Conservation (phyloP, 768 basidiomycete genomes). For the Paxillus rubicundulus region DNA sequence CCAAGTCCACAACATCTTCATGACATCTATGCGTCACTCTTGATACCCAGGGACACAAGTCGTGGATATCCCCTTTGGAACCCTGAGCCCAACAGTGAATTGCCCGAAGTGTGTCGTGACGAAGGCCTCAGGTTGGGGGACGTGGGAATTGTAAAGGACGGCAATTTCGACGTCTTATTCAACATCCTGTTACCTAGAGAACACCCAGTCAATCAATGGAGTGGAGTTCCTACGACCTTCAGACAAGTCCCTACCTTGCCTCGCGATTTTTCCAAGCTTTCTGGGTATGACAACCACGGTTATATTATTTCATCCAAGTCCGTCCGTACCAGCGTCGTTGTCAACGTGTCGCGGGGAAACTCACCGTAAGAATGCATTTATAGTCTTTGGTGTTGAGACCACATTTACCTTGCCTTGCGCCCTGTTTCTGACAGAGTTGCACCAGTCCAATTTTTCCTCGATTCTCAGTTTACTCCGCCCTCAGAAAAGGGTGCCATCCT, state of each 20-base stretch:
- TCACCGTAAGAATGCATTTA: background rate
- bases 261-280: background rate
- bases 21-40: conserved; percentile 11
- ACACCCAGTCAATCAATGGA: conserved; percentile 25
- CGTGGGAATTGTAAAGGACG: conserved; percentile 28
- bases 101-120: conserved; percentile 21
- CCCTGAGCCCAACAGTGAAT: conserved; percentile 22
- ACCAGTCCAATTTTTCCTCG: background rate
- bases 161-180: conserved; percentile 32
- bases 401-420: too few relatives aligned
- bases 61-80: conserved; percentile 33
- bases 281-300: background rate
- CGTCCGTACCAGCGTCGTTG: background rate
- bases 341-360: background rate
- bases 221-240: conserved; percentile 23
- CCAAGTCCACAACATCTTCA: background rate
- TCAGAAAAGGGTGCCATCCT: conserved; percentile 26
- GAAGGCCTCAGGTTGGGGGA: conserved; percentile 35
- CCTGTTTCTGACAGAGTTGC: background rate
- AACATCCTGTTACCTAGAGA: conserved; percentile 29
- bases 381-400: too few relatives aligned
- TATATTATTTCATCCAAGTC: background rate
- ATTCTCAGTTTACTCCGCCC: conserved; percentile 1
- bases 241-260: conserved; percentile 7
- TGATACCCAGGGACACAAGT: conserved; percentile 5